phyloP scores from a whole-genome alignment of 768 basidiomycete genomes.

The Lactarius hatsudake region DNA sequence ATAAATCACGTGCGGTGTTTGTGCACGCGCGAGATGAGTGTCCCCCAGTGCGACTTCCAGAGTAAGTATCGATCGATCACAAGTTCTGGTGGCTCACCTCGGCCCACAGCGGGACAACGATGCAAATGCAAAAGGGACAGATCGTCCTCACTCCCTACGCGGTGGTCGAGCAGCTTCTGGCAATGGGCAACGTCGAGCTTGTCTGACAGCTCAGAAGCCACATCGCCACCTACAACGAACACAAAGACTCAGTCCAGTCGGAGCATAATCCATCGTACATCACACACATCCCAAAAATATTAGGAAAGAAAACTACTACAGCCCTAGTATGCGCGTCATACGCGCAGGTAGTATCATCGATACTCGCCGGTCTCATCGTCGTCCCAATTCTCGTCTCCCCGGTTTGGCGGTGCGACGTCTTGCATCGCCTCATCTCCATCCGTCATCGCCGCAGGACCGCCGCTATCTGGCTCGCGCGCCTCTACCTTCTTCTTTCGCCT shows the following conservation, averaged over 20 bases:
- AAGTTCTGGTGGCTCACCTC: background rate
- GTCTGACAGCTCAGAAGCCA: slow-evolving; percentile 43
- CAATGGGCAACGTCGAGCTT: slow-evolving; percentile 71
- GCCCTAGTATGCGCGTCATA: background rate
- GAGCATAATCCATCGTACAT: slow-evolving; percentile 6
- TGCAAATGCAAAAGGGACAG: slow-evolving; percentile 77
- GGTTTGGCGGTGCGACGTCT: slow-evolving; percentile 17
- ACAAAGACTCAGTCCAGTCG: background rate
- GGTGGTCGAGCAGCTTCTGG: slow-evolving; percentile 70
- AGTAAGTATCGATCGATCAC: slow-evolving; percentile 45
- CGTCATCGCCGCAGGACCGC: slow-evolving; percentile 36
- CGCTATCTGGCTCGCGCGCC: slow-evolving; percentile 34
- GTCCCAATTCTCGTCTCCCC: slow-evolving; percentile 41
- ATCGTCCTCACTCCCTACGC: slow-evolving; percentile 78
- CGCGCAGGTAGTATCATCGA: background rate
- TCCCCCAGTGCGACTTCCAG: slow-evolving; percentile 62
- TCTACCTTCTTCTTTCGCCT: slow-evolving; percentile 50
- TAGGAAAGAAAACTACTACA: background rate
- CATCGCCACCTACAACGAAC: background rate
- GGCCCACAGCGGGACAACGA: slow-evolving; percentile 54
- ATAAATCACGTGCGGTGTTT: slow-evolving; percentile 75
- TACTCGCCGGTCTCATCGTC: slow-evolving; percentile 30
- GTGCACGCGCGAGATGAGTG: slow-evolving; percentile 73
- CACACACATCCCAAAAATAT: slow-evolving; percentile 2
- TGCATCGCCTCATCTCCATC: slow-evolving; percentile 39